Percentiles rank a stretch among this genome's conserved stretches.
phyloP scores from a whole-genome alignment of 306 rosid genomes.

The Casuarina cunninghamiana region DNA sequence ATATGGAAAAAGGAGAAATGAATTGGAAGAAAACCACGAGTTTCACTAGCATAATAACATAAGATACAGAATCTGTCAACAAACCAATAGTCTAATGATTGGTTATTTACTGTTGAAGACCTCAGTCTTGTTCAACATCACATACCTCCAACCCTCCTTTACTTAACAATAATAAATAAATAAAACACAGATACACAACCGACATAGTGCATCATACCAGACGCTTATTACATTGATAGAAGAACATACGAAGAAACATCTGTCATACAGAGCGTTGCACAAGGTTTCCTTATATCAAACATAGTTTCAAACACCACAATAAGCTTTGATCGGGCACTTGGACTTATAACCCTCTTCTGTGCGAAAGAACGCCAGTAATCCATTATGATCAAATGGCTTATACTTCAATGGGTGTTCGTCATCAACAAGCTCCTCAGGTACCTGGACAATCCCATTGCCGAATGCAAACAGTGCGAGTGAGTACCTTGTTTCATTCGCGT shows the following conservation, averaged over 20 bases:
- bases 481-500: conserved; percentile 58
- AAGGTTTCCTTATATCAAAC: background rate
- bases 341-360: conserved; percentile 22
- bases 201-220: background rate
- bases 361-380: conserved; percentile 43
- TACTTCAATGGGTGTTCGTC: conserved; percentile 57
- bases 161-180: too few species aligned
- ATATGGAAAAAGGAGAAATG: too few species aligned
- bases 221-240: background rate
- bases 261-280: background rate
- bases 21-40: too few species aligned
- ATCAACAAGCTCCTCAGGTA: conserved; percentile 59
- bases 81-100: too few species aligned
- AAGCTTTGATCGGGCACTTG: conserved; percentile 34
- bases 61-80: too few species aligned
- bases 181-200: background rate
- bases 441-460: conserved; percentile 51
- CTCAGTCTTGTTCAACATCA: background rate
- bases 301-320: conserved; percentile 36
- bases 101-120: too few species aligned
- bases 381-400: conserved; percentile 67
- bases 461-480: conserved; percentile 67
- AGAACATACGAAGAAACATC: background rate
- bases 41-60: too few species aligned
- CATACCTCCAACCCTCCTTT: too few species aligned